phyloP scores from a whole-genome alignment of 352 stramenopile genomes.

The Pythium guiyangense region DNA sequence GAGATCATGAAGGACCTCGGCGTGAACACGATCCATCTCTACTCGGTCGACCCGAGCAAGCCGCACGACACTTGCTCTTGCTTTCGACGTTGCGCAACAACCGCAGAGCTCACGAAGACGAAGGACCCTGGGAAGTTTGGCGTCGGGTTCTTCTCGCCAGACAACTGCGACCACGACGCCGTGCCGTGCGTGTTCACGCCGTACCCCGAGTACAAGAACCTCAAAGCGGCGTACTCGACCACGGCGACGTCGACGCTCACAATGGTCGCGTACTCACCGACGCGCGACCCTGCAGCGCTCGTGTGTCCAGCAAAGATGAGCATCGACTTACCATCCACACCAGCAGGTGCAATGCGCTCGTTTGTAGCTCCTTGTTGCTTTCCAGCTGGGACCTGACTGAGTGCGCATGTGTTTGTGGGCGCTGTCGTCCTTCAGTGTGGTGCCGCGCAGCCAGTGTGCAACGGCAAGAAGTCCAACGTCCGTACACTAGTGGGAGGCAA shows the following conservation, averaged over 20 bases:
- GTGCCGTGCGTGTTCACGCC: constrained; percentile 54
- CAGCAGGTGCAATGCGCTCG: too few species aligned
- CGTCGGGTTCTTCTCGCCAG: too few species aligned
- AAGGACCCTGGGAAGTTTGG: constrained; percentile 52
- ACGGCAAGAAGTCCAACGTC: too few species aligned
- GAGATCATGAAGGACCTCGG: constrained; percentile 46
- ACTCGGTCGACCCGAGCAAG: constrained; percentile 54
- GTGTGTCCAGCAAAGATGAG: constrained; percentile 34
- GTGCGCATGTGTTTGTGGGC: too few species aligned
- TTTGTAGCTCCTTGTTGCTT: too few species aligned
- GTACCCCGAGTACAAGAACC: constrained; percentile 69
- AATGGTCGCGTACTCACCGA: constrained; percentile 29
- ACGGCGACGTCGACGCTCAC: constrained; percentile 53
- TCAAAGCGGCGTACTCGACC: constrained; percentile 66
- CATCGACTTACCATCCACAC: constrained; percentile 12
- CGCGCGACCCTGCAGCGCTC: constrained; percentile 32
- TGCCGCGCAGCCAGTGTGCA: too few species aligned
- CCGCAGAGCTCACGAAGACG: constrained; percentile 17
- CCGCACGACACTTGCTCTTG: constrained; percentile 67
- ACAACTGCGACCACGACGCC: too few species aligned
- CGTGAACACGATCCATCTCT: constrained; percentile 64
- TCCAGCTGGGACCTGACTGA: too few species aligned
- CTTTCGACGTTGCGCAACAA: too few species aligned
- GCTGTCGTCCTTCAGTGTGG: too few species aligned
- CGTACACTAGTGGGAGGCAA: too few species aligned